Evolutionary conservation across 1,284 basidiomycete species (phyloP), one percentile per base, ranked within the genome.

Genomic region (Leccinum pallidistipes): DNA sequence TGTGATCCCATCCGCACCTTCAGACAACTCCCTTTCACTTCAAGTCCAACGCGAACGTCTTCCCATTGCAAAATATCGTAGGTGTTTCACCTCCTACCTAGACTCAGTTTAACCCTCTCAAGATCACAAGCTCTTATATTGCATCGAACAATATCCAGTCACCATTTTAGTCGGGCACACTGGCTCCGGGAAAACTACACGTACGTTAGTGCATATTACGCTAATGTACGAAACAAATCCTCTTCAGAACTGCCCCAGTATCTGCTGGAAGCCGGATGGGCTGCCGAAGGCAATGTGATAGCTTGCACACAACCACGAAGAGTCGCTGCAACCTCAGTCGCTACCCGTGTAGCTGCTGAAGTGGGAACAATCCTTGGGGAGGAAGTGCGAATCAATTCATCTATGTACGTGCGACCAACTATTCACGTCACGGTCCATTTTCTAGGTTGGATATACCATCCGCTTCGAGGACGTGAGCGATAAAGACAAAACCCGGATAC

Each of bases 111-210:
- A 60, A 53, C 21, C 34, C 14, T 49, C 64, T 14, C 64, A 94
- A 38, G 92, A 87, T 57, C 81, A 91, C 49, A 86, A 88, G 64
- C 79, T 98, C 12, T 77, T 98, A 3, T 92, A 94, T 72, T 88
- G 89, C 62, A 78, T 98, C 18, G 95, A 98, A 78, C 86, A 83
- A 55, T 85, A 91, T 73, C 89, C 88, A 1, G 91, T 96, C 2
- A 82, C 90, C 3, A 94, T 99, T 58, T 87, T 97, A 5, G 91
- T 98, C 24, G 96, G 95, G 11, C 95, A 98, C 72, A 99, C 97
- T 0, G 97, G 97, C 4, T 97, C 93, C 62, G 97, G 97, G 61
- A 99, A 99, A 79, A 97, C 95, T 10, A 98, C 96, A 64, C 95
- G 94, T 96, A 67, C 74, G 88, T 40, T 81, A 43, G 55, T 52